phyloP scores from a whole-genome alignment of 208 protist genomes.

The Plasmodiophora brassicae region DNA sequence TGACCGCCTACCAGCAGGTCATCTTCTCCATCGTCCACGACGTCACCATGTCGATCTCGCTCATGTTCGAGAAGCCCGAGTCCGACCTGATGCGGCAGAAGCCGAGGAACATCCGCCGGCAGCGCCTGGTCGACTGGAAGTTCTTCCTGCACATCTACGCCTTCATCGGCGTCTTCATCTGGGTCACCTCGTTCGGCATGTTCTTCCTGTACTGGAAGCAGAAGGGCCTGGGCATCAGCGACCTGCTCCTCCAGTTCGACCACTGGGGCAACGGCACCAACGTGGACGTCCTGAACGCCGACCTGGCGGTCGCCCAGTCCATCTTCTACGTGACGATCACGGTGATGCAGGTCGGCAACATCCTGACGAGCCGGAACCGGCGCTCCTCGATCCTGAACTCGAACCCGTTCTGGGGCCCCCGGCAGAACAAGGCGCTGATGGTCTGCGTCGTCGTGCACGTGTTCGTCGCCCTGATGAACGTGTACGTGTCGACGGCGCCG shows the following conservation, averaged over 20 bases:
- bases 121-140: constrained; percentile 47
- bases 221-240: background rate
- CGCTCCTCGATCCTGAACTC: background rate
- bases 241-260: background rate
- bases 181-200: background rate
- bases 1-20: background rate
- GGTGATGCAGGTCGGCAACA: background rate
- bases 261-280: background rate
- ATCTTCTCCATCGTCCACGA: background rate
- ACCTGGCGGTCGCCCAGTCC: background rate
- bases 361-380: background rate
- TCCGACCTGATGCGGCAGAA: constrained; percentile 50
- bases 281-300: background rate
- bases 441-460: background rate
- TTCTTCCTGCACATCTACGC: background rate
- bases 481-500: background rate
- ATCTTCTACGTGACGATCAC: background rate
- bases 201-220: background rate
- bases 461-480: background rate
- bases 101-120: constrained; percentile 39
- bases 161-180: background rate
- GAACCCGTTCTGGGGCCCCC: background rate
- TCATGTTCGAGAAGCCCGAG: constrained; percentile 49
- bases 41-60: constrained; percentile 48
- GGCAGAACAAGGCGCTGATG: background rate